These are phyloP conservation scores for Castanospermum australe DNA, from an alignment of 306 rosid genomes.

Conservation along the genomic window DNA sequence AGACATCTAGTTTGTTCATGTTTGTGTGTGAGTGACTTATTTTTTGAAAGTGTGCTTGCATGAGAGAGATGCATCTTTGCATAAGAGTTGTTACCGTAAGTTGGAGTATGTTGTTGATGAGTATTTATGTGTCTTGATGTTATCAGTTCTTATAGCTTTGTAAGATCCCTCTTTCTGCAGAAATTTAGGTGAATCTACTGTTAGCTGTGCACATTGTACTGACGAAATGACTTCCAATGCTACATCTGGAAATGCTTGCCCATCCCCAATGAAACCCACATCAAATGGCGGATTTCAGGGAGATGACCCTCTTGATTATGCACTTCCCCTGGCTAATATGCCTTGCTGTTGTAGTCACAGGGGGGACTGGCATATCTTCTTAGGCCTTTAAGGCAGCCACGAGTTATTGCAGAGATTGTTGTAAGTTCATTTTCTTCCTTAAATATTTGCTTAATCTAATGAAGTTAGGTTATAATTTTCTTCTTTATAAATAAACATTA, in stretches of 20 bases:
- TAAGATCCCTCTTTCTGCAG: slow-evolving; percentile 14
- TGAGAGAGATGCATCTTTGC: not conserved
- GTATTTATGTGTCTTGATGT: not conserved
- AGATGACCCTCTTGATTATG: slow-evolving; percentile 78
- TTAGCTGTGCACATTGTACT: not conserved
- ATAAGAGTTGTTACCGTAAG: not conserved
- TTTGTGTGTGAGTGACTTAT: not conserved
- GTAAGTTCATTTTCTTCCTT: slow-evolving; percentile 44
- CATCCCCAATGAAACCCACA: slow-evolving; percentile 65
- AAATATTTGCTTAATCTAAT: not conserved
- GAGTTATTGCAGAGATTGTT: slow-evolving; percentile 39
- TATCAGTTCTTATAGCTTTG: not conserved
- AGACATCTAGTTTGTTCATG: not conserved
- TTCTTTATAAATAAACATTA: not conserved
- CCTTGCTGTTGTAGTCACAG: not conserved
- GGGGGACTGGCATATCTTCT: not conserved
- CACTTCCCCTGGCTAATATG: slow-evolving; percentile 62
- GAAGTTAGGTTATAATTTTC: not conserved
- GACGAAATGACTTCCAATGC: slow-evolving; percentile 49
- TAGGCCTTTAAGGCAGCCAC: slow-evolving; percentile 15
- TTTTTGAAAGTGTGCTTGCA: not conserved
- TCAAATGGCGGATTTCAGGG: slow-evolving; percentile 86
- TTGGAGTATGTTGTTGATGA: not conserved
- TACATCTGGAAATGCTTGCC: slow-evolving; percentile 39
- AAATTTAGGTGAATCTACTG: slow-evolving; percentile 23